Conservation (phyloP, 768 basidiomycete genomes). For the Baorangia bicolor region DNA sequence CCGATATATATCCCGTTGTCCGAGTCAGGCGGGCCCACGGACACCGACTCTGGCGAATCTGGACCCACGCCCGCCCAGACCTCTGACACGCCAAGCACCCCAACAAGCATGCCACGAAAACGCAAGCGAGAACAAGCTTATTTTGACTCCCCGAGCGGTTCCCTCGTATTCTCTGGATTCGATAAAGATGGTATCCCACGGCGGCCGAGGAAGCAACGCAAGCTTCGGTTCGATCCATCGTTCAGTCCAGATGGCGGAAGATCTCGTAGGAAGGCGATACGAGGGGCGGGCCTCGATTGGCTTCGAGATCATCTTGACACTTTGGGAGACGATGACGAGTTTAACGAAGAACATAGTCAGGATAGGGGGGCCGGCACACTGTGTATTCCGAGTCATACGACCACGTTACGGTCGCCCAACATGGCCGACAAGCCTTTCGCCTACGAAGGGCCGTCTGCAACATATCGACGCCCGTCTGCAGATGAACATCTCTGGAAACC, state of each 20-base stretch:
- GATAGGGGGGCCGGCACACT: not conserved
- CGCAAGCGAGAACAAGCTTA: conserved; percentile 31
- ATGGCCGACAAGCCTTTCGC: conserved; percentile 8
- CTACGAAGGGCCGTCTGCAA: not conserved
- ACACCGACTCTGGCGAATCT: not conserved
- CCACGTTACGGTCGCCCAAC: not conserved
- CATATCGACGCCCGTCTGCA: not conserved
- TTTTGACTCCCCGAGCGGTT: conserved; percentile 28
- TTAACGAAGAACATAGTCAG: not conserved
- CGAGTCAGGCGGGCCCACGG: not conserved
- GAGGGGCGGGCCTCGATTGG: not conserved
- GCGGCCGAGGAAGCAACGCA: conserved; percentile 29
- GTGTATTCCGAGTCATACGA: not conserved
- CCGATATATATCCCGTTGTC: not conserved
- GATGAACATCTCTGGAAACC: not conserved
- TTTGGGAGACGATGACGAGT: not conserved
- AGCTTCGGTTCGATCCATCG: conserved; percentile 26
- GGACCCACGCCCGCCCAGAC: not conserved
- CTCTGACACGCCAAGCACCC: conserved; percentile 28
- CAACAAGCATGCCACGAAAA: conserved; percentile 20
- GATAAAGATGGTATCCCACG: conserved; percentile 32
- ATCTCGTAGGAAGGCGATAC: not conserved
- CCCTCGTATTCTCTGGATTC: conserved; percentile 28
- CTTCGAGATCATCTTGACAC: not conserved
- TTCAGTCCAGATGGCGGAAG: conserved; percentile 17